Evolutionary conservation across 306 rosid species (phyloP), one percentile per base, ranked within the genome.

Genomic region (Glycyrrhiza uralensis): DNA sequence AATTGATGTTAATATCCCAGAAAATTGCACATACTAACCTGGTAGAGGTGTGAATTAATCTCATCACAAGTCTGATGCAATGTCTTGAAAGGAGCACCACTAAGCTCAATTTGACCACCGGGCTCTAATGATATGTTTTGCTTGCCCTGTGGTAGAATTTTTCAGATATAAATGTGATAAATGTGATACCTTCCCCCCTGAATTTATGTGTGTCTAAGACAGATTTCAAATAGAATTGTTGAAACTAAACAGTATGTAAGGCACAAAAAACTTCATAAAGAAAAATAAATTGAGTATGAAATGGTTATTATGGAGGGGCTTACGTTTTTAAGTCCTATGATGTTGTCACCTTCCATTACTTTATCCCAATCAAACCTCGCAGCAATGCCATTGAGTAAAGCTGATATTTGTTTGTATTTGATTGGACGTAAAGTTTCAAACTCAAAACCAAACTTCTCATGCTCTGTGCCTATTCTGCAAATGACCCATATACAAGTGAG

Each of bases 381-480:
- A 8, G 92, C 76, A 66, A 91, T 89, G 52, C 91, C 91, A 75
- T 87, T 69, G 32, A 89, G 89, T 75, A 91, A 69, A 63, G 71
- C 77, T 50, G 86, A 76, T 80, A 91, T 75, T 76, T 89, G 91
- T 33, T 82, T 84, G 58, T 87, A 87, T 22, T 58, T 85, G 59
- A 91, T 80, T 2, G 96, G 96, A 35, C 74, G 82, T 57, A 83
- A 64, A 36, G 85, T 78, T 61, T 76, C 86, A 69, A 76, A 45
- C 71, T 91, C 89, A 77, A 85, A 89, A 58, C 93, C 96, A 79
- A 91, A 91, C 81, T 89, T 91, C 89, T 91, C 96, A 38, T 91
- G 97, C 38, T 89, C 96, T 50, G 97, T 89, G 51, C 97, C 97
- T 68, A 91, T 91, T 85, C 91, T 91, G 92, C 66, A 62, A n/a